Evolutionary conservation across 176 grass and related monocot genomes (phyloP).

Genomic region (Oryza glaberrima): DNA sequence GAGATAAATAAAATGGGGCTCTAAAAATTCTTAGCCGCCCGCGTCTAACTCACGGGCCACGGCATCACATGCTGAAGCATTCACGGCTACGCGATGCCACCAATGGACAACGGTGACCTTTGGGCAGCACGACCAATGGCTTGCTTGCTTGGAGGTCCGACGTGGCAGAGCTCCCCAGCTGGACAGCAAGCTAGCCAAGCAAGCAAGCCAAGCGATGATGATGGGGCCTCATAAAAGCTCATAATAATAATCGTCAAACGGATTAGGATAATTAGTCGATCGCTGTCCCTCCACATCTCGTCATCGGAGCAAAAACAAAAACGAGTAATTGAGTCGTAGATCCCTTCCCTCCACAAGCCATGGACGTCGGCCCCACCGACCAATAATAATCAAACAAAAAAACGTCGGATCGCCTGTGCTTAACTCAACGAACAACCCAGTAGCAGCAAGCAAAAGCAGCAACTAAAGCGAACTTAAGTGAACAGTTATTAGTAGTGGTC

Average conservation of each 20-base stretch:
- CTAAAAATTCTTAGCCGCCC: neutral
- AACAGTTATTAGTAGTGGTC: too few species aligned
- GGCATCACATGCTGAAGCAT: neutral
- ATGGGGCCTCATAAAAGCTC: neutral
- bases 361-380: neutral
- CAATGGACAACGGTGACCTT: slow-evolving; percentile 7
- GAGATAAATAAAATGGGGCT: neutral
- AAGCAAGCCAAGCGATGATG: neutral
- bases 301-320: too few species aligned
- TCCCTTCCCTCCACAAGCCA: neutral
- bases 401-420: neutral
- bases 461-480: too few species aligned
- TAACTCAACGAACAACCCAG: too few species aligned
- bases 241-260: neutral
- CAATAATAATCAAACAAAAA: neutral
- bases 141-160: neutral
- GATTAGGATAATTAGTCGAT: neutral
- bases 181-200: neutral
- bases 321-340: too few species aligned
- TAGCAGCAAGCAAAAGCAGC: neutral
- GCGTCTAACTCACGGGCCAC: too few species aligned
- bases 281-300: neutral
- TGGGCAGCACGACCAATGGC: too few species aligned
- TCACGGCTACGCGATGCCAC: neutral
- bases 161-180: neutral